A percentile compares a stretch with the other conserved stretches of the same genome.
These are phyloP conservation scores for Jamesozyma lodderae DNA, from an alignment of 805 yeast genomes.

Conservation along the genomic window DNA sequence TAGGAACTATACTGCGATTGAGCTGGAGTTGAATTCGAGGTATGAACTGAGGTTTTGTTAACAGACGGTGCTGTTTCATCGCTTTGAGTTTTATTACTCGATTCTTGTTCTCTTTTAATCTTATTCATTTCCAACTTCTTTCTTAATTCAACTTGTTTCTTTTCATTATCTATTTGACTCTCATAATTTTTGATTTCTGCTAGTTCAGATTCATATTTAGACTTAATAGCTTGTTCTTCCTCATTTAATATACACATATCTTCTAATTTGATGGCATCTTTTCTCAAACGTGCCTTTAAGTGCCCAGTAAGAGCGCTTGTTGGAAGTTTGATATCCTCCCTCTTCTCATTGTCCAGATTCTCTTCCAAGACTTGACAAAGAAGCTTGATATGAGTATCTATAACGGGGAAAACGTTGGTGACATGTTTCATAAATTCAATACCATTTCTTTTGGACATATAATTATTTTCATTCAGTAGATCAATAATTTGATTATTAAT, in stretches of 20 bases:
- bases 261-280: constrained; percentile 43
- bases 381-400: constrained; percentile 54
- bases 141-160: constrained; percentile 19
- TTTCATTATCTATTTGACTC: constrained; percentile 14
- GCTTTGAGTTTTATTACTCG: no score
- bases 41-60: background rate
- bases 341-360: constrained; percentile 44
- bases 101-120: constrained; percentile 7
- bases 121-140: constrained; percentile 17
- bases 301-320: constrained; percentile 64
- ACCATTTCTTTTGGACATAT: constrained; percentile 72
- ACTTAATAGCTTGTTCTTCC: constrained; percentile 12
- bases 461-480: constrained; percentile 35
- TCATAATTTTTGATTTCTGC: constrained; percentile 18
- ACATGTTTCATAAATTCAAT: constrained; percentile 67
- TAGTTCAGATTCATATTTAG: constrained; percentile 10
- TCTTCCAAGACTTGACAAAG: constrained; percentile 40
- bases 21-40: background rate
- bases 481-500: constrained; percentile 31
- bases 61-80: constrained; percentile 4
- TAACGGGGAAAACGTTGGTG: constrained; percentile 53
- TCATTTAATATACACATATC: constrained; percentile 43
- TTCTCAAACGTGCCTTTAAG: constrained; percentile 42
- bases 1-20: no score
- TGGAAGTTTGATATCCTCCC: constrained; percentile 77